Evolutionary conservation across 2,329 filamentous ascomycete species (phyloP).

Genomic region (Claviceps fusiformis): DNA sequence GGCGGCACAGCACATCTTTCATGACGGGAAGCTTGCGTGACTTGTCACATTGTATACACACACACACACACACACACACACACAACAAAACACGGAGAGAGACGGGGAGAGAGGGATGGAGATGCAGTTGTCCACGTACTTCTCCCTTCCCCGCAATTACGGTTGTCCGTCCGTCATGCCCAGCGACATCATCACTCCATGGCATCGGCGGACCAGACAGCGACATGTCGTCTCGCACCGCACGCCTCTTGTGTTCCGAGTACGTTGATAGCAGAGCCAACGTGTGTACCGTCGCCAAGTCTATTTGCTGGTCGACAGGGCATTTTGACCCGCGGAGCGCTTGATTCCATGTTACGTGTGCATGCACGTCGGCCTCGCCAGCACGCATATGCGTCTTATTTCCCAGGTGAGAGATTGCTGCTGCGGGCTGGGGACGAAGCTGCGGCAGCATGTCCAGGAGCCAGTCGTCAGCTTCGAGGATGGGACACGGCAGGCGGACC

Average conservation of each 20-base stretch:
- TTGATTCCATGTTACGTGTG: not conserved
- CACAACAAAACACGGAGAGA: no score
- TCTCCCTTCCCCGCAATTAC: not conserved
- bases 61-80: no score
- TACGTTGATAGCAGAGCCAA: not conserved
- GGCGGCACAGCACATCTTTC: no score
- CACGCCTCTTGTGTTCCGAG: not conserved
- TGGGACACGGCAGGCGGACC: not conserved
- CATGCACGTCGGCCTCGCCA: not conserved
- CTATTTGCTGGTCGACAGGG: not conserved
- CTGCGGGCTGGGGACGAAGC: not conserved
- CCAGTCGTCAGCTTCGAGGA: not conserved
- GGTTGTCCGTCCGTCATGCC: no score
- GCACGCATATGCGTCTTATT: not conserved
- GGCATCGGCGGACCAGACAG: not conserved
- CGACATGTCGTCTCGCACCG: not conserved
- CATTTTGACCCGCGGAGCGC: not conserved
- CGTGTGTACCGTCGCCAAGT: not conserved
- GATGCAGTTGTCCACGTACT: not conserved
- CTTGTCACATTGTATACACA: no score
- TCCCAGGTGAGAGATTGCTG: not conserved
- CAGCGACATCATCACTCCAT: not conserved
- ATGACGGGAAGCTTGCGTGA: no score
- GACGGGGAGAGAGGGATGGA: no score
- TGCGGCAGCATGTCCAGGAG: not conserved